Evolutionary conservation across 176 grass and related monocot genomes (phyloP).

Genomic region (Oryza longistaminata): DNA sequence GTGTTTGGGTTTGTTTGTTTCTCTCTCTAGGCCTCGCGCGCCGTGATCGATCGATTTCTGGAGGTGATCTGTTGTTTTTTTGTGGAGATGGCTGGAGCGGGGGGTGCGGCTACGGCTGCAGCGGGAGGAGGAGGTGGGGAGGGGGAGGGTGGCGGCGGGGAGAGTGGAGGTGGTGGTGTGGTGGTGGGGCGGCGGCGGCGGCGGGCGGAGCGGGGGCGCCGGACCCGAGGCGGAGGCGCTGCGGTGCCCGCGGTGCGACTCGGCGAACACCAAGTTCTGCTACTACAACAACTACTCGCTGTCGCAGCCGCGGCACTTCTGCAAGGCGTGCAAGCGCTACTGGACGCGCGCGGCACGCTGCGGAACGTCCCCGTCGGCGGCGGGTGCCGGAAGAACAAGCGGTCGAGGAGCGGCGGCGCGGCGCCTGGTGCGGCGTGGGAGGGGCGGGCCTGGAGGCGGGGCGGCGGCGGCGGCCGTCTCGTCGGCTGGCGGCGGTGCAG

Average conservation of each 20-base stretch:
- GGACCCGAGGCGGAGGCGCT: slow-evolving; percentile 56
- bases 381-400: slow-evolving; percentile 96
- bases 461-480: slow-evolving; percentile 5
- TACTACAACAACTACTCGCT: slow-evolving; percentile 99
- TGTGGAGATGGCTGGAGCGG: slow-evolving; percentile 46
- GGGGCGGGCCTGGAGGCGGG: background rate
- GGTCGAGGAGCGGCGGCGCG: slow-evolving; percentile 43
- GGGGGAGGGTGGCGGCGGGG: background rate
- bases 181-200: background rate
- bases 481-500: background rate
- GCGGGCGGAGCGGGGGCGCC: slow-evolving; percentile 8
- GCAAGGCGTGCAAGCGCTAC: slow-evolving; percentile 99
- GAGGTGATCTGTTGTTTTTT: background rate
- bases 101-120: slow-evolving; percentile 42
- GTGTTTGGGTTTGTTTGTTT: background rate
- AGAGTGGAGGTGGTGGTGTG: background rate
- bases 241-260: slow-evolving; percentile 87
- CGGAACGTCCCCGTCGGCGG: slow-evolving; percentile 96
- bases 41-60: too few relatives aligned
- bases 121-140: background rate
- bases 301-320: slow-evolving; percentile 97
- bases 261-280: slow-evolving; percentile 99
- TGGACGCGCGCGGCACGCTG: slow-evolving; percentile 96
- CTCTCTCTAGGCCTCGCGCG: background rate
- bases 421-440: background rate